Evolutionary conservation across 208 protist species (phyloP).

Genomic region (Crithidia brevicula): DNA sequence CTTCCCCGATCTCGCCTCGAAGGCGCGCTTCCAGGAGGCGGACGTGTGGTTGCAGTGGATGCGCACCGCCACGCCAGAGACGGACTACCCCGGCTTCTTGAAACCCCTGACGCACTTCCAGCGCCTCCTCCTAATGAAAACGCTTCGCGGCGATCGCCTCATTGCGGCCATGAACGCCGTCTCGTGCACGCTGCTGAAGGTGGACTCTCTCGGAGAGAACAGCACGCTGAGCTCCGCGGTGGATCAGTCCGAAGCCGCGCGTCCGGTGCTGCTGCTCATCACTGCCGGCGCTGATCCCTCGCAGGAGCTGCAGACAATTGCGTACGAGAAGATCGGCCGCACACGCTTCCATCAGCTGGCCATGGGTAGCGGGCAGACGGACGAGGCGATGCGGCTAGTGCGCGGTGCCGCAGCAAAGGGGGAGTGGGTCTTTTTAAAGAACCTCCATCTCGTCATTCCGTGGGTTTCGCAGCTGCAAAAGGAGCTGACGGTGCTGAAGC

Average conservation of each 20-base stretch:
- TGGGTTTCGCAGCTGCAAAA: conserved; percentile 95
- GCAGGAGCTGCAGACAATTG: conserved; percentile 93
- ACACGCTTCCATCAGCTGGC: conserved; percentile 93
- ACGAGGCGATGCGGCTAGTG: conserved; percentile 89
- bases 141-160: conserved; percentile 96
- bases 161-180: conserved; percentile 91
- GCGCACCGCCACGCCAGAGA: conserved; percentile 84
- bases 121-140: conserved; percentile 95
- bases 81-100: conserved; percentile 83
- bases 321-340: conserved; percentile 72
- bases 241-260: conserved; percentile 47
- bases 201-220: conserved; percentile 79
- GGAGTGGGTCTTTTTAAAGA: conserved; percentile 97
- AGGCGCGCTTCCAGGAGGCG: conserved; percentile 84
- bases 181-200: conserved; percentile 77
- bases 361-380: conserved; percentile 96
- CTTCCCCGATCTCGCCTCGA: conserved; percentile 74
- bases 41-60: conserved; percentile 95
- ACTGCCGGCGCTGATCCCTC: conserved; percentile 96
- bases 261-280: conserved; percentile 95
- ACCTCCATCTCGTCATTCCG: conserved; percentile 96
- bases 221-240: conserved; percentile 60
- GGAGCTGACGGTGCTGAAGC: conserved; percentile 87
- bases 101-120: conserved; percentile 93
- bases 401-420: conserved; percentile 74